Base-by-base conservation (phyloP, 352 stramenopile species). In the Pythium oligandrum region DNA sequence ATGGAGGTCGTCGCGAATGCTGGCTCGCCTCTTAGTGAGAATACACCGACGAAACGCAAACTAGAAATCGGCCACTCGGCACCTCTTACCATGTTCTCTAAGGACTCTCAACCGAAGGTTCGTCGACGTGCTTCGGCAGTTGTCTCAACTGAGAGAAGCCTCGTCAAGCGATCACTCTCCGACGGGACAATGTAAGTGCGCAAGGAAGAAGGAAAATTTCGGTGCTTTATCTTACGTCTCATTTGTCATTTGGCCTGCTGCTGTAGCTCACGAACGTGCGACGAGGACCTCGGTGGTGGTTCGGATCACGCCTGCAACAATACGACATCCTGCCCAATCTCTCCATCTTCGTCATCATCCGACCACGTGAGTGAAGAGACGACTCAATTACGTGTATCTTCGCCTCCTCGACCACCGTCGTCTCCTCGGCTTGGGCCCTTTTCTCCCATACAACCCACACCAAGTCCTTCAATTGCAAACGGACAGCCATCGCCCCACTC, bases 121-220 rank as follows among this genome's bases (percentile, higher is more conserved):
- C 77, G 70, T 39, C 69, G 77, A 48, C 70, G 75, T 30, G 72
- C 67, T 37, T 68, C 73, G 0, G 67, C 66, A 7, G 55, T 63
- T 36, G 48, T 62, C 40, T 59, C 51, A 17, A 52, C 36, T 34
- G 51, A 66, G 50, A 55, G 56, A 42, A 50, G 58, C 46, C 53
- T 59, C 7, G 71, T 87, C 48, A 87, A 77, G 51, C 70, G 80
- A 44, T 87, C 71, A 33, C 69, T 78, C 55, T 88, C 77, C 7
- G 80, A 88, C 51, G 73, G 77, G 39, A 90, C 74, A 63, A 90
- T 90, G 80, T 90, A 83, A 60, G 64, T 61, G 43, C 43, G 9
- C 10, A 26, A 26, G 17, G 17, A 26, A 26, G 17, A 26, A 31
- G 10, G 9, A 9, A 48, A 11, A 42, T 42, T 42, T 8, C 7